A percentile compares a stretch with the other conserved stretches of the same genome.
phyloP scores from a whole-genome alignment of 1,284 basidiomycete genomes.

The Trichosporon sp. region DNA sequence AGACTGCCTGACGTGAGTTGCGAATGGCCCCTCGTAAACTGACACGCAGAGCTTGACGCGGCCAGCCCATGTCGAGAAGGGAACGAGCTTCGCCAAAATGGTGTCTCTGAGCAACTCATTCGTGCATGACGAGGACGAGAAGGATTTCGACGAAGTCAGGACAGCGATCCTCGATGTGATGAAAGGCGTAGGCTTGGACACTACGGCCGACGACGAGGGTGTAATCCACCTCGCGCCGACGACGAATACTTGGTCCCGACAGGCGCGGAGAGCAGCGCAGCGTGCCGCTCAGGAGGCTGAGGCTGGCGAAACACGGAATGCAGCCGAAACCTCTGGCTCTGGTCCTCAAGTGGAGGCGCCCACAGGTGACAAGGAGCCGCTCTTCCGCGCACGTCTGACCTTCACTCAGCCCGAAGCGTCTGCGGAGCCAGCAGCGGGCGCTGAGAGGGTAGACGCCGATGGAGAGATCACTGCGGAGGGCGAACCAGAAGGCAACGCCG shows the following conservation, averaged over 20 bases:
- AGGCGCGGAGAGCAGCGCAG: slow-evolving; percentile 52
- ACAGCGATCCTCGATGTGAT: slow-evolving; percentile 20
- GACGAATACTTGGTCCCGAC: slow-evolving; percentile 67
- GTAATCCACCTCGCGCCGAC: slow-evolving; percentile 50
- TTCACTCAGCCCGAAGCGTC: not conserved
- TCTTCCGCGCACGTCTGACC: slow-evolving; percentile 29
- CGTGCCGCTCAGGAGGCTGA: slow-evolving; percentile 5
- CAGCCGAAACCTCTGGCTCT: not conserved
- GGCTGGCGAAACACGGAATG: not conserved
- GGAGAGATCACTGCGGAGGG: slow-evolving; percentile 5
- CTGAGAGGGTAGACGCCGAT: too few species aligned
- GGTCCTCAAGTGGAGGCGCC: not conserved
- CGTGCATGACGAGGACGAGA: slow-evolving; percentile 43
- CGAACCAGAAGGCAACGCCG: not conserved
- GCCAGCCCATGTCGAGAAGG: slow-evolving; percentile 45
- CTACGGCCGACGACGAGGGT: not conserved
- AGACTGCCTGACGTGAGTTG: slow-evolving; percentile 68
- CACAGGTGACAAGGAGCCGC: slow-evolving; percentile 10
- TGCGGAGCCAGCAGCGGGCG: too few species aligned
- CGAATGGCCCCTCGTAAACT: not conserved
- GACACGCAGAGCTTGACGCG: slow-evolving; percentile 22
- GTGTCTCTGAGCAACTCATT: slow-evolving; percentile 48
- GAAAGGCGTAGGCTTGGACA: not conserved
- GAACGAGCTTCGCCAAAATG: slow-evolving; percentile 53
- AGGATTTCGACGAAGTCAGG: slow-evolving; percentile 33